phyloP scores from a whole-genome alignment of 2,329 filamentous ascomycete species.

The Dactylella cylindrospora region DNA sequence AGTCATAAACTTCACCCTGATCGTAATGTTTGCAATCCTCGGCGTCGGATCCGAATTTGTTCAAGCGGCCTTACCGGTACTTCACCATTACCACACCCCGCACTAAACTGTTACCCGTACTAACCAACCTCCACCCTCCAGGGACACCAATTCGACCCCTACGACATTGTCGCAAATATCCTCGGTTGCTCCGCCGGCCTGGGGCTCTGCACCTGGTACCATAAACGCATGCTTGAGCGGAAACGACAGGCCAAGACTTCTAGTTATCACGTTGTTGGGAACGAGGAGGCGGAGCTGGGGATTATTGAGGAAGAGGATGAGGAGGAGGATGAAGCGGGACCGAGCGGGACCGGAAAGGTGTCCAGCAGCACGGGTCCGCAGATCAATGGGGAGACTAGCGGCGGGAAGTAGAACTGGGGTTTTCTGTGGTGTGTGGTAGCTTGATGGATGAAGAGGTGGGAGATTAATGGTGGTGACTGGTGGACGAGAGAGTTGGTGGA shows the following conservation, averaged over 20 bases:
- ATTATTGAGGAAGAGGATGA: slow-evolving; percentile 45
- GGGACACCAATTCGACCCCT: slow-evolving; percentile 67
- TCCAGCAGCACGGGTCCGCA: slow-evolving; percentile 40
- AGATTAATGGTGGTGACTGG: too few relatives aligned
- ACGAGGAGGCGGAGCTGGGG: slow-evolving; percentile 45
- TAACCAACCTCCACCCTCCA: slow-evolving; percentile 51
- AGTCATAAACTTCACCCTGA: slow-evolving; percentile 76
- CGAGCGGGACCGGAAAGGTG: slow-evolving; percentile 17
- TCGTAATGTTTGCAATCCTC: slow-evolving; percentile 58
- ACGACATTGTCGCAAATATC: slow-evolving; percentile 85
- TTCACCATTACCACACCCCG: not conserved
- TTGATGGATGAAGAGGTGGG: too few relatives aligned
- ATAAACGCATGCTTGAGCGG: slow-evolving; percentile 90
- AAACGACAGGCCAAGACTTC: slow-evolving; percentile 54
- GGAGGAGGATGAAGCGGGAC: slow-evolving; percentile 39
- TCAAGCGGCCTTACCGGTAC: slow-evolving; percentile 66
- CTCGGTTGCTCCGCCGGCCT: slow-evolving; percentile 73
- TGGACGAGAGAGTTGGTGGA: too few relatives aligned
- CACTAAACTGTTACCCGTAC: not conserved
- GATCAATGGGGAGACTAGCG: slow-evolving; percentile 33
- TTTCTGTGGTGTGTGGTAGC: too few relatives aligned
- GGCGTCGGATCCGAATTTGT: slow-evolving; percentile 74
- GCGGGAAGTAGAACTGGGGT: slow-evolving; percentile 8
- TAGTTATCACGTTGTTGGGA: slow-evolving; percentile 46
- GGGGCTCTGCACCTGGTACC: slow-evolving; percentile 82